Percentiles rank a stretch among this genome's conserved stretches.
Evolutionary conservation across 1,139 yeast species (phyloP).

Genomic region (Diutina sp.): DNA sequence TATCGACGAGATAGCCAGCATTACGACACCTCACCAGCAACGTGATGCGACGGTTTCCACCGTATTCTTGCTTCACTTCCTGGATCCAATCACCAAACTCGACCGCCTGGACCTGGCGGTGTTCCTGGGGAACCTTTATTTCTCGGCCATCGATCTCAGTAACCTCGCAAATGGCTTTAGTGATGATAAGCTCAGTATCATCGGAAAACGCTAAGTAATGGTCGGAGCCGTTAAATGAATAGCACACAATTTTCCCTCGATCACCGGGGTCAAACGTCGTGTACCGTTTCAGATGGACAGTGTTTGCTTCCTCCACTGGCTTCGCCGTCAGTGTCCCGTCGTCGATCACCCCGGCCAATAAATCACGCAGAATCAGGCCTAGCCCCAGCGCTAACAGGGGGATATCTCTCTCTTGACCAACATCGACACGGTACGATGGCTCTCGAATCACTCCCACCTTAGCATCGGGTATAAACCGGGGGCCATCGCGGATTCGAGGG

Average conservation of each 20-base stretch:
- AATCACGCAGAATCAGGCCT: not conserved
- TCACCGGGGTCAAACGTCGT: not conserved
- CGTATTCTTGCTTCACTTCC: not conserved
- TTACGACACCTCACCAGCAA: not conserved
- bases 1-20: not conserved
- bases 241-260: not conserved
- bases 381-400: not conserved
- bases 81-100: not conserved
- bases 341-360: not conserved
- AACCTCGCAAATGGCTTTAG: no score
- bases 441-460: not conserved
- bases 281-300: not conserved
- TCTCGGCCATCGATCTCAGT: not conserved
- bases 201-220: not conserved
- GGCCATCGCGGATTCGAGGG: not conserved
- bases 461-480: not conserved
- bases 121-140: not conserved
- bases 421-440: no score
- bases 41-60: not conserved
- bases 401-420: not conserved
- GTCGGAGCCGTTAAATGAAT: not conserved
- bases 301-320: not conserved
- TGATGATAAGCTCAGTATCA: not conserved
- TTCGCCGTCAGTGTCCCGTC: not conserved
- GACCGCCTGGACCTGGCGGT: not conserved